These are phyloP conservation scores for Typha latifolia DNA, from an alignment of 176 grass and related monocot genomes.

Conservation along the genomic window DNA sequence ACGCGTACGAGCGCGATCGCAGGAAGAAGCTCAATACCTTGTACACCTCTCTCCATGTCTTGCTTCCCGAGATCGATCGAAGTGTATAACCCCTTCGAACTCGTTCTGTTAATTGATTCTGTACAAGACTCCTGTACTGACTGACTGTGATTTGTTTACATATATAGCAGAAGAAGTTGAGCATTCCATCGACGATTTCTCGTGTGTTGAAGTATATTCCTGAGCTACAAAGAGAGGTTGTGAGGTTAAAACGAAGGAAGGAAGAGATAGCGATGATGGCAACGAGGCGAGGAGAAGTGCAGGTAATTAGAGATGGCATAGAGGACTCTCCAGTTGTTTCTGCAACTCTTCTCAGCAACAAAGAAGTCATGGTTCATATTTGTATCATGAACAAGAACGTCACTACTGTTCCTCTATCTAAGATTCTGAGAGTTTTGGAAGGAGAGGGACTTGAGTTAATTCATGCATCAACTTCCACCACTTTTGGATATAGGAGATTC, in stretches of 20 bases:
- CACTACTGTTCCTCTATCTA: conserved; percentile 33
- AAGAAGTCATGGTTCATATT: conserved; percentile 76
- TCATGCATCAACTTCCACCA: conserved; percentile 43
- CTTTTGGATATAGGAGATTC: conserved; percentile 40
- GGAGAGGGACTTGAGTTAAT: conserved; percentile 54
- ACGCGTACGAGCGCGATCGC: conserved; percentile 84
- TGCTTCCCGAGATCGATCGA: conserved; percentile 60
- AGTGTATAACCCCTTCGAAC: conserved; percentile 18
- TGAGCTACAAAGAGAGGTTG: conserved; percentile 61
- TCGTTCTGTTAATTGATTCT: not conserved
- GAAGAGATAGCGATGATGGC: conserved; percentile 32
- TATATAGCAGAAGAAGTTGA: conserved; percentile 62
- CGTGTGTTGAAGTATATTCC: conserved; percentile 74
- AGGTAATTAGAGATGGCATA: not conserved
- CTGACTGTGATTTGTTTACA: not conserved
- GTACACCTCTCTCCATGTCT: conserved; percentile 59
- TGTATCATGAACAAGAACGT: conserved; percentile 31
- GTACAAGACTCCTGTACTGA: not conserved
- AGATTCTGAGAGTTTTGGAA: conserved; percentile 43
- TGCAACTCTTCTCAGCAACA: conserved; percentile 41
- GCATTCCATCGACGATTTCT: conserved; percentile 64
- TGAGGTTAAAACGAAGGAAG: conserved; percentile 43
- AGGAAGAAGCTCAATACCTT: conserved; percentile 84
- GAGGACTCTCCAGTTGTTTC: conserved; percentile 30
- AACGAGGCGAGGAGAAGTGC: conserved; percentile 20